These are phyloP conservation scores for Zygosaccharomyces sapae DNA, from an alignment of 1,139 yeast genomes.

Conservation along the genomic window DNA sequence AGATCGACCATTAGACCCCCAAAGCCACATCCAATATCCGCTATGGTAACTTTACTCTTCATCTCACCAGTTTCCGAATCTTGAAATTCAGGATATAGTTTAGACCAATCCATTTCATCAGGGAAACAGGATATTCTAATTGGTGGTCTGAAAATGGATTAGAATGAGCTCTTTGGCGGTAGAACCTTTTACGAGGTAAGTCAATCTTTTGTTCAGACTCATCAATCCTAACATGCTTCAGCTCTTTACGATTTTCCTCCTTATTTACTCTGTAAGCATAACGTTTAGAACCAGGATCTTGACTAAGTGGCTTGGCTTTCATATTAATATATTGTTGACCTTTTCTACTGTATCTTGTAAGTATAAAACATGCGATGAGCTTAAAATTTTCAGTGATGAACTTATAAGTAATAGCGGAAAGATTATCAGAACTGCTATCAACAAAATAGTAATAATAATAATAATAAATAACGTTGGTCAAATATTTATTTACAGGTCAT, in stretches of 20 bases:
- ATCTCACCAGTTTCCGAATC: slow-evolving; percentile 44
- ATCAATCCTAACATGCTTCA: slow-evolving; percentile 39
- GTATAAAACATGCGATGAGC: slow-evolving; percentile 14
- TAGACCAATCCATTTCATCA: slow-evolving; percentile 79
- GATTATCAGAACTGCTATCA: too few species aligned
- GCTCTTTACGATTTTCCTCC: slow-evolving; percentile 39
- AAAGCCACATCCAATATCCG: slow-evolving; percentile 97
- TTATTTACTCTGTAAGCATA: slow-evolving; percentile 34
- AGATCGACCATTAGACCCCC: slow-evolving; percentile 89
- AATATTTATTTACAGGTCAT: slow-evolving; percentile 5
- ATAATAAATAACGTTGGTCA: too few species aligned
- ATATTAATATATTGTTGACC: slow-evolving; percentile 8
- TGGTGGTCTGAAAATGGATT: slow-evolving; percentile 96
- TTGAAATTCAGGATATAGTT: slow-evolving; percentile 59
- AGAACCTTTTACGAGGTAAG: slow-evolving; percentile 77
- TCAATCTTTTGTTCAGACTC: slow-evolving; percentile 37
- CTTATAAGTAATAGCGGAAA: too few species aligned
- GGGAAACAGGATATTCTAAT: slow-evolving; percentile 85
- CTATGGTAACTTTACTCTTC: slow-evolving; percentile 69
- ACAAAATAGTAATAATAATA: too few species aligned
- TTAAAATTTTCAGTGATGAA: slow-evolving; percentile 11
- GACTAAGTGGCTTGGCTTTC: slow-evolving; percentile 27
- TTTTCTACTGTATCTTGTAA: neutral
- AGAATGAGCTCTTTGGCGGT: slow-evolving; percentile 96
- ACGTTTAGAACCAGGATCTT: slow-evolving; percentile 32